A percentile compares a stretch with the other conserved stretches of the same genome.
These are phyloP conservation scores for Volvariella volvacea DNA, from an alignment of 1,284 basidiomycete species.

Conservation along the genomic window DNA sequence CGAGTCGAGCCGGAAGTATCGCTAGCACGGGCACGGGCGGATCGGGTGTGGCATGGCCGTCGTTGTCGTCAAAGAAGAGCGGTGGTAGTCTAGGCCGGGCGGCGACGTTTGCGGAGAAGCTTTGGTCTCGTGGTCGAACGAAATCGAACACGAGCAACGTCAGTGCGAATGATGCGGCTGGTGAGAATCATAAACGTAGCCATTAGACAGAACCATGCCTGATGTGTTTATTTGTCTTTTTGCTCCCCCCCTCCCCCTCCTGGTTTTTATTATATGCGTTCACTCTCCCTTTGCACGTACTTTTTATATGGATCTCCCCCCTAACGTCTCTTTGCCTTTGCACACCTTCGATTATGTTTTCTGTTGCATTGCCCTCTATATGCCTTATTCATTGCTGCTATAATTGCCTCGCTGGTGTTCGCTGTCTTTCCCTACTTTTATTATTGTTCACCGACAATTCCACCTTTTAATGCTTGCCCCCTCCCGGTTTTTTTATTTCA, in stretches of 20 bases:
- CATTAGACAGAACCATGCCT: not conserved
- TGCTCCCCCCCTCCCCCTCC: too few species aligned
- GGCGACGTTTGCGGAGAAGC: slow-evolving; percentile 48
- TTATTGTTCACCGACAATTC: not conserved
- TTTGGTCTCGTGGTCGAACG: slow-evolving; percentile 43
- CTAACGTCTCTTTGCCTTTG: not conserved
- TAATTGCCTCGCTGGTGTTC: not conserved
- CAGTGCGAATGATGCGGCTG: slow-evolving; percentile 25
- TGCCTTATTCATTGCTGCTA: not conserved
- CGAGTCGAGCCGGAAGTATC: not conserved
- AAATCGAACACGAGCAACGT: slow-evolving; percentile 38
- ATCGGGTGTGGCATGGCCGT: slow-evolving; percentile 35
- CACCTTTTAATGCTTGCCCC: not conserved
- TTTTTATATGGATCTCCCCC: not conserved
- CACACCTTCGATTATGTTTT: too few species aligned
- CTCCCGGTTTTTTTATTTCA: not conserved
- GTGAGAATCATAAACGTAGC: slow-evolving; percentile 16
- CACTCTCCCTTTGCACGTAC: not conserved
- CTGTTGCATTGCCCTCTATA: not conserved
- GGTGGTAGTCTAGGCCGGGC: slow-evolving; percentile 32
- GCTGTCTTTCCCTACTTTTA: not conserved
- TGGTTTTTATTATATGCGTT: slow-evolving; percentile 1
- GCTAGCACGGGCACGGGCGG: slow-evolving; percentile 3
- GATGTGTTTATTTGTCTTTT: slow-evolving; percentile 8
- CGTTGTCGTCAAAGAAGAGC: slow-evolving; percentile 40